Evolutionary conservation across 805 yeast species (phyloP).

Genomic region (Nakazawaea holstii): DNA sequence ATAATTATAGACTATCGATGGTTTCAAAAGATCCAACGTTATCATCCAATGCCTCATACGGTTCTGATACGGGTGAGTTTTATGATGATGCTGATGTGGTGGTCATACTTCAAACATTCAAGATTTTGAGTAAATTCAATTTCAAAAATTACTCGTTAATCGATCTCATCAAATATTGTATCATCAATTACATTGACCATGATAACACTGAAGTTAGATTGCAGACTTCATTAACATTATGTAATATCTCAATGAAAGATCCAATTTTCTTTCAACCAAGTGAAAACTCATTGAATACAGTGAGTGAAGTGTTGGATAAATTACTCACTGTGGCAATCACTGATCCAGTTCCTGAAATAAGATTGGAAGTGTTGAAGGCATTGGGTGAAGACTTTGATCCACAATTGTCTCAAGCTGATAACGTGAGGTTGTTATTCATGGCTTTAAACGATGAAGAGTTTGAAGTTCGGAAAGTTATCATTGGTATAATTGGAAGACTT

Average conservation of each 20-base stretch:
- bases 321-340: slow-evolving; percentile 79
- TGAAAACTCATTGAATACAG: slow-evolving; percentile 73
- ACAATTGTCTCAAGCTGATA: slow-evolving; percentile 90
- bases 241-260: slow-evolving; percentile 69
- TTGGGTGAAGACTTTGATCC: slow-evolving; percentile 79
- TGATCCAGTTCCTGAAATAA: slow-evolving; percentile 81
- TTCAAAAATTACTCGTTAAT: slow-evolving; percentile 73
- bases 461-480: slow-evolving; percentile 72
- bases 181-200: slow-evolving; percentile 79
- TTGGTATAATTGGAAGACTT: slow-evolving; percentile 76
- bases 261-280: slow-evolving; percentile 83
- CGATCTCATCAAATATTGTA: slow-evolving; percentile 83
- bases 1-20: slow-evolving; percentile 72
- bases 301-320: slow-evolving; percentile 78
- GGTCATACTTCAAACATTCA: slow-evolving; percentile 71
- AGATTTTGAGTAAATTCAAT: slow-evolving; percentile 68
- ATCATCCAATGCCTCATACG: slow-evolving; percentile 3
- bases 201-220: slow-evolving; percentile 74
- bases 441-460: slow-evolving; percentile 90
- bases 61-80: slow-evolving; percentile 16
- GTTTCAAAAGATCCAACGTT: slow-evolving; percentile 60
- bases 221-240: slow-evolving; percentile 79
- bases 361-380: slow-evolving; percentile 71
- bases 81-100: slow-evolving; percentile 26
- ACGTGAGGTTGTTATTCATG: slow-evolving; percentile 77